A percentile compares a stretch with the other conserved stretches of the same genome.
Conservation (phyloP, 179 eudicot genomes). For the Amaranthus tricolor region DNA sequence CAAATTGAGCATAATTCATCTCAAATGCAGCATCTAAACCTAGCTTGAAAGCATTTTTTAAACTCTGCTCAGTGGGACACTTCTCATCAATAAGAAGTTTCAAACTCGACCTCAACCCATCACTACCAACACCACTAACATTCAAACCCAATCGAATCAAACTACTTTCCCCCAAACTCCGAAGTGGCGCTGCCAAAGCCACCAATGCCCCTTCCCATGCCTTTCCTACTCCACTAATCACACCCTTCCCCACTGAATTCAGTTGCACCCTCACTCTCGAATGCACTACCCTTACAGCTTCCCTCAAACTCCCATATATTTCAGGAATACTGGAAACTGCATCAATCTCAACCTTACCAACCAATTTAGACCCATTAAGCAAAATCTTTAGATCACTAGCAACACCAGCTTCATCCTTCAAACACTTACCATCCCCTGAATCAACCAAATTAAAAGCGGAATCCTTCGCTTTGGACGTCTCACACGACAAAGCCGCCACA, state of each 20-base stretch:
- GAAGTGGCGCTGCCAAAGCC: constrained; percentile 37
- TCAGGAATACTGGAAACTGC: constrained; percentile 49
- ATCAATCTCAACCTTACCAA: constrained; percentile 38
- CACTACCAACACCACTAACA: constrained; percentile 36
- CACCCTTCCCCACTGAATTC: constrained; percentile 41
- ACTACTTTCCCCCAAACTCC: constrained; percentile 53
- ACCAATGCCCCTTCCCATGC: constrained; percentile 35
- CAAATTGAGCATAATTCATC: constrained; percentile 45
- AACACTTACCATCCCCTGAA: constrained; percentile 73
- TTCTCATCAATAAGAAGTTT: constrained; percentile 29
- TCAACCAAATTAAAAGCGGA: constrained; percentile 46
- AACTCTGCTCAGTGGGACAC: constrained; percentile 34
- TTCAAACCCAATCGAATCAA: constrained; percentile 36
- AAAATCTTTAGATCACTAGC: constrained; percentile 74
- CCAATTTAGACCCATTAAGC: constrained; percentile 78
- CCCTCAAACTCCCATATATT: constrained; percentile 67
- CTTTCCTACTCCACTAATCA: constrained; percentile 29
- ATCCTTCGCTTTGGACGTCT: constrained; percentile 56
- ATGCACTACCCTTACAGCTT: constrained; percentile 48
- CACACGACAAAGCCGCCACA: constrained; percentile 73
- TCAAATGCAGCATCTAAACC: constrained; percentile 33
- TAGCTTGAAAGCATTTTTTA: constrained; percentile 33
- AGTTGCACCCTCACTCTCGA: constrained; percentile 47
- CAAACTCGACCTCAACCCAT: constrained; percentile 34
- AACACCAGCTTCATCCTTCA: constrained; percentile 70